Conservation (phyloP, 2,329 filamentous ascomycete genomes). For the Fusarium sambucinum region DNA sequence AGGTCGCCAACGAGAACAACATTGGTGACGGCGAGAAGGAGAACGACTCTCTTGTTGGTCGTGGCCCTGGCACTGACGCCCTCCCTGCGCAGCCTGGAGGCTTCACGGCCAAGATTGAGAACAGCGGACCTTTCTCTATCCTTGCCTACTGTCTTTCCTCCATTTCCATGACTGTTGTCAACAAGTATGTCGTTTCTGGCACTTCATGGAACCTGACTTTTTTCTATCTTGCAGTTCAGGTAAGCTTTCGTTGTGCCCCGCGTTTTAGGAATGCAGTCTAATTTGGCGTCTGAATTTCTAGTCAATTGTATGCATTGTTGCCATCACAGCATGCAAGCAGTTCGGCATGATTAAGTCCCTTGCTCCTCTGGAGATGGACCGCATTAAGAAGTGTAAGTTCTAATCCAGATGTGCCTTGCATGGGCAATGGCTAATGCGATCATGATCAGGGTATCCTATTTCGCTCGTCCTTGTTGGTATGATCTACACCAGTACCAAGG, state of each 20-base stretch:
- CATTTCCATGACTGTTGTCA: constrained; percentile 99
- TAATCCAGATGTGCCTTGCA: neutral
- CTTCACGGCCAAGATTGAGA: constrained; percentile 64
- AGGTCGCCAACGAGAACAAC: constrained; percentile 27
- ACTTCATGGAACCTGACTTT: constrained; percentile 95
- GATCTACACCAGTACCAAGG: constrained; percentile 98
- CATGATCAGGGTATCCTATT: constrained; percentile 87
- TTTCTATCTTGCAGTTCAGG: constrained; percentile 92
- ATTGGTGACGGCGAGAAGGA: constrained; percentile 42
- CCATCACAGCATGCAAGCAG: constrained; percentile 86
- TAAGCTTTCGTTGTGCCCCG: constrained; percentile 58
- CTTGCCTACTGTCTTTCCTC: constrained; percentile 92
- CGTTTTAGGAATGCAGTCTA: neutral
- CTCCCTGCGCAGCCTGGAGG: constrained; percentile 26
- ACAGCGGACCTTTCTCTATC: constrained; percentile 84
- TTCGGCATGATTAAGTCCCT: constrained; percentile 84
- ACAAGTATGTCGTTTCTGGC: constrained; percentile 97
- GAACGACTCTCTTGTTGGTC: constrained; percentile 38
- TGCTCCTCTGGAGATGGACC: constrained; percentile 84
- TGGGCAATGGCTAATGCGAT: constrained; percentile 2
- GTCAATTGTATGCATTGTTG: constrained; percentile 88
- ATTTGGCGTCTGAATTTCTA: constrained; percentile 53
- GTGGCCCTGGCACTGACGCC: constrained; percentile 38
- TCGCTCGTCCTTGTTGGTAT: constrained; percentile 96
- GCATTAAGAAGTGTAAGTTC: constrained; percentile 88